phyloP scores from a whole-genome alignment of 2,329 filamentous ascomycete genomes.

The Pseudogymnoascus sp. region DNA sequence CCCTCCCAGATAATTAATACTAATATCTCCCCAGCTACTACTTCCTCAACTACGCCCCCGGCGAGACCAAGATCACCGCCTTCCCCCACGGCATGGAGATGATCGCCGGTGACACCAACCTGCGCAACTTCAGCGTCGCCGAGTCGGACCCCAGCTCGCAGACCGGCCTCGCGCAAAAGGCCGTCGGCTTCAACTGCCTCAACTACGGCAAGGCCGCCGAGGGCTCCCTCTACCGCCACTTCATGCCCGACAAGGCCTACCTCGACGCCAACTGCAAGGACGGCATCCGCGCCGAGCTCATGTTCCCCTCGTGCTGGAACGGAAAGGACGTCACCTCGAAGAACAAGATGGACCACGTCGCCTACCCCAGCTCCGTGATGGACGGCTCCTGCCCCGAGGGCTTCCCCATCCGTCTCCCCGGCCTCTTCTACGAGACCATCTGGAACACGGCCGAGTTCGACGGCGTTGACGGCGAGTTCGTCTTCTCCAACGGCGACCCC shows the following conservation, averaged over 20 bases:
- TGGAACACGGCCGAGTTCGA: constrained; percentile 63
- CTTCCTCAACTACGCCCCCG: constrained; percentile 54
- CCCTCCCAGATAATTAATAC: constrained; percentile 15
- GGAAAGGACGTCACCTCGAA: constrained; percentile 49
- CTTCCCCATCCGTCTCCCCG: constrained; percentile 59
- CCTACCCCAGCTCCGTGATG: constrained; percentile 70
- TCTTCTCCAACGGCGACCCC: constrained; percentile 69
- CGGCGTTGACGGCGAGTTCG: constrained; percentile 57
- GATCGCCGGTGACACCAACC: constrained; percentile 64
- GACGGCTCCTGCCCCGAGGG: constrained; percentile 65
- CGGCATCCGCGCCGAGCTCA: constrained; percentile 73
- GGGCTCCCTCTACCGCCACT: constrained; percentile 71
- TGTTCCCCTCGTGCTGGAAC: constrained; percentile 89
- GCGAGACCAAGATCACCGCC: constrained; percentile 52
- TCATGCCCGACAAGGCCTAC: constrained; percentile 68
- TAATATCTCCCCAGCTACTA: constrained; percentile 58
- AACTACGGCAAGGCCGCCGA: constrained; percentile 65
- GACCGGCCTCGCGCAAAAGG: constrained; percentile 64
- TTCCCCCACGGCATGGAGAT: constrained; percentile 75
- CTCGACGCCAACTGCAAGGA: constrained; percentile 75
- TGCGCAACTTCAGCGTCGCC: constrained; percentile 56
- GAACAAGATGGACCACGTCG: constrained; percentile 58
- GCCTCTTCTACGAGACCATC: constrained; percentile 80
- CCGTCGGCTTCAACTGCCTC: constrained; percentile 90
- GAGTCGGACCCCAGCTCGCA: constrained; percentile 56